Conservation (phyloP, 1,284 basidiomycete genomes). For the Gymnopus androsaceus region DNA sequence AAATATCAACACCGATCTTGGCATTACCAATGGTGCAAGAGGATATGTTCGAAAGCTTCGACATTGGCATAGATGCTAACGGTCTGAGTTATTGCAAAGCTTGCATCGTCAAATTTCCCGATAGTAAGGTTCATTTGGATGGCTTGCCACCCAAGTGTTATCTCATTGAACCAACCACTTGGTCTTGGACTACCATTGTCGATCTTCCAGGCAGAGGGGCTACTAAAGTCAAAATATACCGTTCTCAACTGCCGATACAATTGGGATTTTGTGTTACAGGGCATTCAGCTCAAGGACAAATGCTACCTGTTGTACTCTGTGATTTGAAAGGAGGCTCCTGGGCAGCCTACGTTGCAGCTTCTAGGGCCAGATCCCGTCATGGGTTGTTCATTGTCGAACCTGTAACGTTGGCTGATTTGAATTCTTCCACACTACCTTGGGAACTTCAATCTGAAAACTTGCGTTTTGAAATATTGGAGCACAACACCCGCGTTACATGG, state of each 20-base stretch:
- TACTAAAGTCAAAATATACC: too few species aligned
- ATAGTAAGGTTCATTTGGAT: conserved; percentile 21
- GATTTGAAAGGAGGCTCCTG: conserved; percentile 14
- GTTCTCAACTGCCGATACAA: conserved; percentile 4
- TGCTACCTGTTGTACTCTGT: conserved; percentile 15
- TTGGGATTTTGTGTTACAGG: conserved; percentile 8
- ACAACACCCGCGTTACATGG: too few species aligned
- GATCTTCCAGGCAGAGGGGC: too few species aligned
- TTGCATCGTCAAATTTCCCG: conserved; percentile 28
- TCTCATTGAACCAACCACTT: conserved; percentile 22
- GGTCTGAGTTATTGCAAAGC: conserved; percentile 6
- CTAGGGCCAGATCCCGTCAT: conserved; percentile 12
- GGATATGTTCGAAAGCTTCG: conserved; percentile 9
- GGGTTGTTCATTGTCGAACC: conserved; percentile 9
- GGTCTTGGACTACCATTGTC: too few species aligned
- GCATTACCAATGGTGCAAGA: conserved; percentile 31
- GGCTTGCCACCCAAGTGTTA: conserved; percentile 21
- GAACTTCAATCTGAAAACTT: too few species aligned
- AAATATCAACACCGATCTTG: conserved; percentile 33
- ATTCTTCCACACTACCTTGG: neutral
- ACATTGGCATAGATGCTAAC: neutral
- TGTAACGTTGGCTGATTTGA: neutral
- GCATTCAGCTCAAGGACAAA: conserved; percentile 22
- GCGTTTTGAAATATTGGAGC: too few species aligned
- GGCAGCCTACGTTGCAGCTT: conserved; percentile 19